Percentiles rank a stretch among this genome's conserved stretches.
These are phyloP conservation scores for Melampsora abietis-canadensis DNA, from an alignment of 1,284 basidiomycete species.

Conservation along the genomic window DNA sequence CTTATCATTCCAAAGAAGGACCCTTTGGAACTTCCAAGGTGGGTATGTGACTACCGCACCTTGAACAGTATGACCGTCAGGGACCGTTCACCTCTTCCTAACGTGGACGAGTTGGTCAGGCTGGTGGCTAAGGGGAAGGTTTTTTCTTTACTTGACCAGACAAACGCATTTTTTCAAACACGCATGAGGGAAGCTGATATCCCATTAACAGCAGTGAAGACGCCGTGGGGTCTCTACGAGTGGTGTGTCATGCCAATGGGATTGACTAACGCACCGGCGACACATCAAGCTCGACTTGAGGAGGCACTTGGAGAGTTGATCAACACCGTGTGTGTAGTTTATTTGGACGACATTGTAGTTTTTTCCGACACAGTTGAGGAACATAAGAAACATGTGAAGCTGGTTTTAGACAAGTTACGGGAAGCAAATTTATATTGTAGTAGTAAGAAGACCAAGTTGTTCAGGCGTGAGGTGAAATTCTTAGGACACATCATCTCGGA, in stretches of 20 bases:
- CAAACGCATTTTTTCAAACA: constrained; percentile 57
- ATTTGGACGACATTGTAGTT: constrained; percentile 40
- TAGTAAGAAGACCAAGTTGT: no score
- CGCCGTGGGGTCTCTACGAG: constrained; percentile 56
- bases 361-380: constrained; percentile 30
- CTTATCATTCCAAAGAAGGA: constrained; percentile 13
- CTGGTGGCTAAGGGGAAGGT: constrained; percentile 47
- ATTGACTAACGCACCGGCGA: constrained; percentile 56
- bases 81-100: constrained; percentile 43
- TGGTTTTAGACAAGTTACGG: not conserved
- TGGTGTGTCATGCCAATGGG: constrained; percentile 58
- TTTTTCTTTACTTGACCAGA: constrained; percentile 56
- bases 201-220: constrained; percentile 56
- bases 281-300: constrained; percentile 49
- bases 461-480: constrained; percentile 51
- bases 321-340: constrained; percentile 47
- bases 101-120: no score
- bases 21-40: no score
- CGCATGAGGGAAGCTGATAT: no score
- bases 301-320: no score
- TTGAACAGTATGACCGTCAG: constrained; percentile 44
- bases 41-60: constrained; percentile 38
- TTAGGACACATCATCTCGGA: constrained; percentile 54
- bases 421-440: constrained; percentile 5
- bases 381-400: constrained; percentile 49